Base-by-base conservation (phyloP, 352 stramenopile genomes). In the Pythium rishiriense region DNA sequence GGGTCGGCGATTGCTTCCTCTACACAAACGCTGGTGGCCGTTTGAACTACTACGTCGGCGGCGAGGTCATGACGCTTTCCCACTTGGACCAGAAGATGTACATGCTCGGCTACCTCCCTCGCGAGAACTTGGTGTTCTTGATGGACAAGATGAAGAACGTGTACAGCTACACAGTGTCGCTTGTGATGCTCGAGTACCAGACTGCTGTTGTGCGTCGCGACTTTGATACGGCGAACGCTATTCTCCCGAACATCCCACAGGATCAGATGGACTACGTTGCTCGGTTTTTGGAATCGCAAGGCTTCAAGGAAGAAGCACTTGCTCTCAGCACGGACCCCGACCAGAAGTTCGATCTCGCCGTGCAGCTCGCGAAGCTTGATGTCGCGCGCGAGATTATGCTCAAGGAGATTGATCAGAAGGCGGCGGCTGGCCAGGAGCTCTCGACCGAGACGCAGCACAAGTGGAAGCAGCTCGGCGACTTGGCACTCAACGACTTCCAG, bases 1-100 rank as follows among this genome's bases (percentile, higher is more conserved):
- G 97, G 98, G 96, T 99, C n/a, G 98, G 97, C 26, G 97, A 99
- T 72, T 99, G 97, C 81, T 99, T 99, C 78, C 81, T 99, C 60
- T 99, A 99, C 90, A 98, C 95, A 15, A 99, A 98, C 70, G 88
- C 85, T 39, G 77, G 76, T 31, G 88, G 90, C 6, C 81, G 96
- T 28, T 81, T 99, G 28, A 99, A 99, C 73, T 99, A 99, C 81
- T 99, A 98, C 70, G 97, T 99, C n/a, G 97, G 97, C 43, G 97
- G 97, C n/a, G 93, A 99, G 68, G 97, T 99, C 47, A 98, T 99
- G 85, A 99, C 96, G 35, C 78, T 99, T 1, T 93, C 96, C 21
- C 97, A 99, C 74, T 76, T 99, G 29, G 91, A 96, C 58, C 76
- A 96, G 52, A 96, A 96, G 55, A 95, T 98, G 83, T 98, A 99